These are phyloP conservation scores for Nothophaeocryptopus gaeumannii DNA, from an alignment of 2,329 filamentous ascomycete species.

Conservation along the genomic window DNA sequence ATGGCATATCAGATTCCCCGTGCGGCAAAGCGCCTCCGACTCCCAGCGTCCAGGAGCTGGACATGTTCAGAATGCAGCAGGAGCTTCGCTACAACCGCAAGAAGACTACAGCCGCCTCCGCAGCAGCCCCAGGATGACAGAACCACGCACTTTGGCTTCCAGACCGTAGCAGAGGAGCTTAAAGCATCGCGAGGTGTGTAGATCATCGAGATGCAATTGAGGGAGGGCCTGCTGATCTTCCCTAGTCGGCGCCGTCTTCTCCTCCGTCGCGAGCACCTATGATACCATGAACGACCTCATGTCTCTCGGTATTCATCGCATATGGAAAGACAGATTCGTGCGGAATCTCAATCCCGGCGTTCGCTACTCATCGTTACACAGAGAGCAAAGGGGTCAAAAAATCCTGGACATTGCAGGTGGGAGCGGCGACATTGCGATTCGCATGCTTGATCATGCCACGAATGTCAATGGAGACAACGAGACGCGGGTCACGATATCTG, in stretches of 20 bases:
- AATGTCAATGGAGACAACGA: conserved; percentile 74
- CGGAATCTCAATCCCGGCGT: conserved; percentile 80
- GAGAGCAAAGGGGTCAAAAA: conserved; percentile 53
- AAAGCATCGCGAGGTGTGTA: conserved; percentile 64
- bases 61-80: conserved; percentile 27
- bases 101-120: conserved; percentile 27
- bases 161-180: conserved; percentile 75
- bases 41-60: conserved; percentile 18
- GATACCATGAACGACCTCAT: conserved; percentile 99
- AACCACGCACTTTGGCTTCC: conserved; percentile 87
- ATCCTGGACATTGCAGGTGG: conserved; percentile 96
- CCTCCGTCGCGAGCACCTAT: conserved; percentile 89
- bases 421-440: conserved; percentile 96
- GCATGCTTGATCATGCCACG: conserved; percentile 84
- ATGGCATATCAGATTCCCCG: conserved; percentile 29
- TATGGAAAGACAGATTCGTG: conserved; percentile 98
- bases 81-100: conserved; percentile 18
- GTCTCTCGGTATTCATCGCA: conserved; percentile 92
- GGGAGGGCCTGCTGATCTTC: conserved; percentile 9
- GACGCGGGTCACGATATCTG: conserved; percentile 83
- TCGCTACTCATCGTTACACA: conserved; percentile 43
- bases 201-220: neutral
- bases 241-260: conserved; percentile 82
- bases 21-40: conserved; percentile 34
- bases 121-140: conserved; percentile 46